Evolutionary conservation across 441 rosid genomes (phyloP), one percentile per base, ranked within the genome.

Genomic region (Capsella rubella): DNA sequence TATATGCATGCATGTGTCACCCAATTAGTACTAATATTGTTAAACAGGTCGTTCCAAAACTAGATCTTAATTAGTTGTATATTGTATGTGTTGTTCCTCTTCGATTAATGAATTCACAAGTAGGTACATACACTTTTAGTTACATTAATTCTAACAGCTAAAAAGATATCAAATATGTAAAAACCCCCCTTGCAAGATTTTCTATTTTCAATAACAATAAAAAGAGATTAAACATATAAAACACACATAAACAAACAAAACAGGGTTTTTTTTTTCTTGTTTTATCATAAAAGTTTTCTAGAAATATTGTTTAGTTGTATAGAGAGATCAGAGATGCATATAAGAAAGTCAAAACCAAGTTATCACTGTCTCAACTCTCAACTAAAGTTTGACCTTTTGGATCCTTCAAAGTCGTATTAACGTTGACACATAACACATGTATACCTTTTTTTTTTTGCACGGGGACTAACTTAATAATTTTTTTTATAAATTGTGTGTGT

Each of bases 391-490:
- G 75, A 75, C 65, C 6, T 69, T 69, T 62, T 69, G 43, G 52
- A 69, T 69, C 65, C 39, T 46, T 62, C 13, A 47, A 47, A 37
- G 66, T 15, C 66, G 47, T 56, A 69, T 71, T 54, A 69, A 63
- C 79, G 37, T 69, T 76, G 75, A 76, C 71, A 76, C 67, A 76
- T 55, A 70, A 45, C 79, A 76, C 71, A 76, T 64, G 71, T 47
- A 56, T 69, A 45, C 69, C 66, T 51, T 62, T 18, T 12, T 21
- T 40, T 66, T 32, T 55, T 63, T 8, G 79, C 79, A 70, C 67
- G 75, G 62, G 46, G 53, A 63, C 55, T 21, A 46, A 54, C 52
- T 63, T 56, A 21, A 21, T 21, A 39, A 39, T 64, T 70, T 75
- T 54, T 70, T 75, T 54, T 40, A 51, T 29, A 51, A 50, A 51